Conservation (phyloP, 805 yeast genomes). For the Cyberlindnera petersonii region DNA sequence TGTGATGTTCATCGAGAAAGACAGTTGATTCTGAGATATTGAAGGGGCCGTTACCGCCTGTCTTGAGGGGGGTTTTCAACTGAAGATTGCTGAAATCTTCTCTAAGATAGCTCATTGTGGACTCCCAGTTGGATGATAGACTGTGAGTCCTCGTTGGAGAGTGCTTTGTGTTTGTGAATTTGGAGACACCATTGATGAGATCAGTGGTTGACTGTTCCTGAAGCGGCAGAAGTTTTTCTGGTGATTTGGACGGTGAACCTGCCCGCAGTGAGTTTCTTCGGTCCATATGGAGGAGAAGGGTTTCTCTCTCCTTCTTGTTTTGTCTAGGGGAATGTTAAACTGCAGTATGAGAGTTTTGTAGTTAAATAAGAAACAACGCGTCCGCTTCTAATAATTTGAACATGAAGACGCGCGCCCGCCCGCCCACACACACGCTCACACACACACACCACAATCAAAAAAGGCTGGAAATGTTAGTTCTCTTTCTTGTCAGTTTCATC, state of each 20-base stretch:
- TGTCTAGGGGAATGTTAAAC: no score
- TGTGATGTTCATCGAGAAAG: slow-evolving; percentile 12
- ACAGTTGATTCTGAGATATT: slow-evolving; percentile 24
- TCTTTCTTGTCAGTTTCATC: no score
- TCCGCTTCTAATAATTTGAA: no score
- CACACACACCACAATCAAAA: no score
- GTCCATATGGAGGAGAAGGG: slow-evolving; percentile 12
- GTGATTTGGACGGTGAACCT: slow-evolving; percentile 4
- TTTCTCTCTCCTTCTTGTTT: no score
- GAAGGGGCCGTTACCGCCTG: neutral
- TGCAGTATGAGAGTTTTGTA: no score
- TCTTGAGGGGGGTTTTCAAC: neutral
- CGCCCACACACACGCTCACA: no score
- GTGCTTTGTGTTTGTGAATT: slow-evolving; percentile 4
- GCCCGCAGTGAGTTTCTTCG: slow-evolving; percentile 7
- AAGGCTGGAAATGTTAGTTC: no score
- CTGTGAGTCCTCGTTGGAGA: neutral
- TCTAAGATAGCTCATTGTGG: slow-evolving; percentile 14
- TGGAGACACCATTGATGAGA: slow-evolving; percentile 13
- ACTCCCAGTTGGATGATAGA: slow-evolving; percentile 13
- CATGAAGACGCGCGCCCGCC: no score
- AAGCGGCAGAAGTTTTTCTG: slow-evolving; percentile 4
- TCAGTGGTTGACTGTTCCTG: slow-evolving; percentile 10
- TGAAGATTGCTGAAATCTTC: slow-evolving; percentile 12
- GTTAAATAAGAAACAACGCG: no score